These are phyloP conservation scores for Salpingoeca rosetta DNA, from an alignment of 78 protist species.

Conservation along the genomic window DNA sequence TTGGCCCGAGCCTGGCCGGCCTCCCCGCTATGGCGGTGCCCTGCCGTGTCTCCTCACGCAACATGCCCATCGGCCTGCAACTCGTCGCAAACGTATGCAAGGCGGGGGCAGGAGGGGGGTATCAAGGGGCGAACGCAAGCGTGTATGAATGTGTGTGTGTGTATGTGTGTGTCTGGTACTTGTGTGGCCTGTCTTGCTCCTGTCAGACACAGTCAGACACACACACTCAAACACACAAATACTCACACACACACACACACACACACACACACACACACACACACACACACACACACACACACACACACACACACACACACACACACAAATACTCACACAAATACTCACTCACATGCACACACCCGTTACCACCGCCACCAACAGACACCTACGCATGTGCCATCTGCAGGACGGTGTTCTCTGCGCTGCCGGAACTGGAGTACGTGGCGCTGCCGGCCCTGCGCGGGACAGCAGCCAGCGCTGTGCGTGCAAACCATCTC, in stretches of 20 bases:
- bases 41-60: neutral
- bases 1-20: neutral
- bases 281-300: neutral
- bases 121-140: neutral
- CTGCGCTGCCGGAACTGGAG: no score
- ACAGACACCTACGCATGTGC: no score
- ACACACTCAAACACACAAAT: no score
- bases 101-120: no score
- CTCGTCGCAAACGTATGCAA: neutral
- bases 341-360: no score
- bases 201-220: neutral
- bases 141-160: conserved; percentile 13
- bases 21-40: neutral
- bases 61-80: neutral
- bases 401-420: no score
- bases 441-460: no score
- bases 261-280: neutral
- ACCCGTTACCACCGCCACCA: neutral
- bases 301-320: neutral
- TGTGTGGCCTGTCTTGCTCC: neutral
- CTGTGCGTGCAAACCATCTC: no score
- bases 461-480: no score
- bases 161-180: neutral
- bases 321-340: no score
- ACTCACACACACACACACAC: no score